Conservation (phyloP, 306 rosid genomes). For the Ormosia emarginata region DNA sequence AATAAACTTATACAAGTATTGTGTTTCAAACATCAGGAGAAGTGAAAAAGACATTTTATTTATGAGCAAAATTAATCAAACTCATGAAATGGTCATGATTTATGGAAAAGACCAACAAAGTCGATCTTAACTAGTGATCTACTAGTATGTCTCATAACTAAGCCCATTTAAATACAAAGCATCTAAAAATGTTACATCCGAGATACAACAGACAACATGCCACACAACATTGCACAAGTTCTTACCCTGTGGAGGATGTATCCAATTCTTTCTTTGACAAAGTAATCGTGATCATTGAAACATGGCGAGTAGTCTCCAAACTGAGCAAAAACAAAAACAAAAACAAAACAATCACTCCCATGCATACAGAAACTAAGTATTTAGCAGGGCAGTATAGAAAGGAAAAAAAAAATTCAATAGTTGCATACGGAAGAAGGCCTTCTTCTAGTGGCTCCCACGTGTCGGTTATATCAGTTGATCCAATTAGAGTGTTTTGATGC, state of each 20-base stretch:
- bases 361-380: neutral
- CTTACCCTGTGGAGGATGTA: conserved; percentile 77
- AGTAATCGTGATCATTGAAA: conserved; percentile 80
- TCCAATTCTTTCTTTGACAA: conserved; percentile 65
- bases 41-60: neutral
- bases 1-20: neutral
- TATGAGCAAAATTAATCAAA: neutral
- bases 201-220: neutral
- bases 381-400: neutral
- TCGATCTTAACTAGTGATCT: neutral
- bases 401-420: neutral
- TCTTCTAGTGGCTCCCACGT: conserved; percentile 92
- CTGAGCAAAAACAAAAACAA: conserved; percentile 43
- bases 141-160: neutral
- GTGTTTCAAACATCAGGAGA: neutral
- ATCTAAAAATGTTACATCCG: neutral
- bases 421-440: conserved; percentile 84
- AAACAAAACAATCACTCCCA: neutral
- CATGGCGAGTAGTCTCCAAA: conserved; percentile 89
- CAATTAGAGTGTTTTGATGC: conserved; percentile 70
- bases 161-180: neutral
- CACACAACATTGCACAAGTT: neutral
- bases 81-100: neutral
- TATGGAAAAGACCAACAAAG: neutral
- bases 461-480: conserved; percentile 86